Base-by-base conservation (phyloP, 1,284 basidiomycete species). In the Malassezia furfur region DNA sequence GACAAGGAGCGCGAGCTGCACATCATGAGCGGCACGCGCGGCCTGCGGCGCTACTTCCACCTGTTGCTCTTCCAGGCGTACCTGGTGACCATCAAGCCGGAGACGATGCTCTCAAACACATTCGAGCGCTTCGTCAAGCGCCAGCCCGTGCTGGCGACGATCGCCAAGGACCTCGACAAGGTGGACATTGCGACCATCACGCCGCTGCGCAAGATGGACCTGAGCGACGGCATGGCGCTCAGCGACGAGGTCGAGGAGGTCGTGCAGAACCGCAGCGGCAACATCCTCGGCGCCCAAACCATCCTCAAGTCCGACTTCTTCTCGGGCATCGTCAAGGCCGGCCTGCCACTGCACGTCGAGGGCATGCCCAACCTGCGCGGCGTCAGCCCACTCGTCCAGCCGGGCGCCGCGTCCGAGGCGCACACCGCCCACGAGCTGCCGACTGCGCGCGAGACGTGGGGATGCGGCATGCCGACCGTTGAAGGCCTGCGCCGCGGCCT, bases 221-320 rank as follows among this genome's bases (percentile, higher is more conserved):
- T 59, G n/a, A 64, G 66, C 43, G 83, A 86, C 55, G 85, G 85
- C 15, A 81, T 88, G 67, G 89, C 89, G 8, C 81, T 87, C 48
- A 68, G 72, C 54, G 65, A 70, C 43, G 71, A 74, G 57, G 70
- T 74, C 50, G 64, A 72, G 45, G 72, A 72, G 19, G 73, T 76
- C 12, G 91, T 99, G 14, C 81, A 84, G 25, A 87, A 86, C 66
- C 83, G 94, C 48, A 82, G 82, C 5, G 94, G 94, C 6, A 84
- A 81, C 55, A 88, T 98, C 58, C 77, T 98, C 1, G 93, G 89
- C 3, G 86, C 88, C 0, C 89, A 85, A 12, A 93, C 91, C 0
- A 96, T 98, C 68, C 80, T 98, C 70, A 99, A 99, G 78, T 91
- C 88, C 54, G 91, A 96, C 76, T 91, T 96, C 78, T 96, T 96